Evolutionary conservation across 306 rosid genomes (phyloP).

Genomic region (Lagenaria siceraria): DNA sequence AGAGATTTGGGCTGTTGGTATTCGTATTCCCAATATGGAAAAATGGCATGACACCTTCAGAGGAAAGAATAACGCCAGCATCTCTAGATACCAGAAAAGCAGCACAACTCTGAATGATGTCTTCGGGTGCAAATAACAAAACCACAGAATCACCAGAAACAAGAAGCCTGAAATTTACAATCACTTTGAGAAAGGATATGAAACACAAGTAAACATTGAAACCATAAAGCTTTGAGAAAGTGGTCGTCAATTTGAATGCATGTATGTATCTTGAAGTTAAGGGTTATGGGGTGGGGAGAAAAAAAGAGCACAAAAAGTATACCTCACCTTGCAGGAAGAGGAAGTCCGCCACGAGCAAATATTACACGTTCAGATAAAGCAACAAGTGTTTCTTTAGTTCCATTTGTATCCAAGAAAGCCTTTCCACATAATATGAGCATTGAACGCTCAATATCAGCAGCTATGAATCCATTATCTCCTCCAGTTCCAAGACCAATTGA

Average conservation of each 20-base stretch:
- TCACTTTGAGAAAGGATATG: background rate
- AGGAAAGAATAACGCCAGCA: conserved; percentile 32
- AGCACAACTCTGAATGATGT: conserved; percentile 16
- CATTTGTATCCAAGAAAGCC: conserved; percentile 27
- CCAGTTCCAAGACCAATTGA: conserved; percentile 16
- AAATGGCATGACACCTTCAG: conserved; percentile 17
- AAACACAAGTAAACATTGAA: background rate
- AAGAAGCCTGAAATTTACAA: conserved; percentile 31
- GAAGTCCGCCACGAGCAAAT: conserved; percentile 31
- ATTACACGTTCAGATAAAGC: conserved; percentile 31
- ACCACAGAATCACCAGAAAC: conserved; percentile 22
- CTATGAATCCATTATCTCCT: conserved; percentile 25
- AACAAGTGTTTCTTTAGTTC: conserved; percentile 25
- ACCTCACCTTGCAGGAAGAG: conserved; percentile 31
- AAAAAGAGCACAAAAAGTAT: background rate
- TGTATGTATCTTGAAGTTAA: background rate
- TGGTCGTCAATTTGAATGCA: background rate
- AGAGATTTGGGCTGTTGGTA: conserved; percentile 16
- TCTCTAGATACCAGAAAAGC: conserved; percentile 26
- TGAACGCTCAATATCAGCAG: conserved; percentile 32
- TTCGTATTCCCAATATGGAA: conserved; percentile 17
- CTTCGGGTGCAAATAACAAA: conserved; percentile 29
- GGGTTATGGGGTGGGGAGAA: background rate
- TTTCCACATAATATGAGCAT: conserved; percentile 36
- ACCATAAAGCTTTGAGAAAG: background rate